Evolutionary conservation across 2,329 filamentous ascomycete species (phyloP), one percentile per base, ranked within the genome.

Genomic region (Xylariaceae sp.): DNA sequence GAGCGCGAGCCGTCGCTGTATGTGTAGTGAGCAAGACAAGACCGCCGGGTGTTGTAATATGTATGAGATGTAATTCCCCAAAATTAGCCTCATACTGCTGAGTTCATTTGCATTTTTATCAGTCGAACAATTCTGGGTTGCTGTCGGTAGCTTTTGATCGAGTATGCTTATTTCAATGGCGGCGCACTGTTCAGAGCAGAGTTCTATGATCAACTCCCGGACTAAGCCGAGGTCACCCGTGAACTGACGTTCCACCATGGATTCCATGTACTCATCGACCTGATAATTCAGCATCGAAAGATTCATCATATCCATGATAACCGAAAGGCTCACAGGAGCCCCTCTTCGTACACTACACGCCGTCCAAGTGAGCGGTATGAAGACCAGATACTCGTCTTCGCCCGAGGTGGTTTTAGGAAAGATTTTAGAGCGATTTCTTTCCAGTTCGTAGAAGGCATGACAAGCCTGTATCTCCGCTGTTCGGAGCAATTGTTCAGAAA

Each of bases 1-100:
- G 7, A 21, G 23, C 1, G 44, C 44, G 1, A 53, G 37, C 14
- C 29, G 34, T 4, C 2, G 20, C 21, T 45, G 50, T 12, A 22
- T 6, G 2, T 29, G 4, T 1, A 1, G 2, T 2, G 42, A 42
- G n/a, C 38, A 17, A 2, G 19, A 22, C 3, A n/a, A 5, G 1
- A 50, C 44, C 0, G 34, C 27, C 4, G 38, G 19, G 22, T 48
- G 38, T 2, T 37, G 20, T 3, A 48, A 14, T 6, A 50, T 37
- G 12, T 40, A 12, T 11, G n/a, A n/a, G n/a, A n/a, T n/a, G n/a
- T n/a, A n/a, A n/a, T n/a, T n/a, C n/a, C n/a, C n/a, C n/a, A n/a
- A n/a, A n/a, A n/a, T n/a, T n/a, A n/a, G n/a, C n/a, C n/a, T n/a
- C n/a, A n/a, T n/a, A n/a, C n/a, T n/a, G n/a, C n/a, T n/a, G n/a